Evolutionary conservation across 2,329 filamentous ascomycete genomes (phyloP).

Genomic region (Exophiala mesophila): DNA sequence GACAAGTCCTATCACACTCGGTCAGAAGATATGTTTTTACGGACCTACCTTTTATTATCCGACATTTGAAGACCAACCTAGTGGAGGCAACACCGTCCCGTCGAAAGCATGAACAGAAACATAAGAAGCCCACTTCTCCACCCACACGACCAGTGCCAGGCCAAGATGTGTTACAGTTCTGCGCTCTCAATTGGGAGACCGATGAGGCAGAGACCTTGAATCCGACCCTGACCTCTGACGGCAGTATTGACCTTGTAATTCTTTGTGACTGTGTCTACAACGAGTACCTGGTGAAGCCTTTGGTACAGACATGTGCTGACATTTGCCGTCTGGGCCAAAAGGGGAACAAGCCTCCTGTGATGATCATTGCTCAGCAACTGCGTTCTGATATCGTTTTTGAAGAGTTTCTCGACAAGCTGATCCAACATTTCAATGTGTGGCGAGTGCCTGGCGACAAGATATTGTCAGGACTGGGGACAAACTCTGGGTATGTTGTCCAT

Average conservation of each 20-base stretch:
- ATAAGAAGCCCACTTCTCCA: conserved; percentile 17
- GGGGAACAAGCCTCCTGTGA: conserved; percentile 54
- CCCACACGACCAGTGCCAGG: conserved; percentile 1
- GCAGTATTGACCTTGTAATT: conserved; percentile 62
- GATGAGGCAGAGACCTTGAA: conserved; percentile 38
- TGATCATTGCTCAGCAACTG: conserved; percentile 83
- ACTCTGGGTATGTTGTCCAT: conserved; percentile 77
- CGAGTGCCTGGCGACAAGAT: conserved; percentile 63
- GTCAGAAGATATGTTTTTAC: conserved; percentile 68
- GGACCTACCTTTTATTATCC: conserved; percentile 81
- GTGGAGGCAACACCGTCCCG: background rate
- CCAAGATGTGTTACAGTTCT: conserved; percentile 24
- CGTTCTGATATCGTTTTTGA: conserved; percentile 81
- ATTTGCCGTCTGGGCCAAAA: conserved; percentile 57
- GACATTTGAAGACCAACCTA: conserved; percentile 56
- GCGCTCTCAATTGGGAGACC: conserved; percentile 76
- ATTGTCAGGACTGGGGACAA: conserved; percentile 53
- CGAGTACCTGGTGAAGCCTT: conserved; percentile 71
- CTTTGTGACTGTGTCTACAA: conserved; percentile 97
- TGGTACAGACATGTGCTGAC: conserved; percentile 77
- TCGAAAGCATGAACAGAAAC: conserved; percentile 5
- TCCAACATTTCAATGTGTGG: conserved; percentile 67
- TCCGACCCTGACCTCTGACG: conserved; percentile 33
- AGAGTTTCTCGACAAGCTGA: conserved; percentile 68
- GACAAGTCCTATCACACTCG: conserved; percentile 59